Evolutionary conservation across 768 basidiomycete species (phyloP), one percentile per base, ranked within the genome.

Genomic region (Tricholoma saponaceum): DNA sequence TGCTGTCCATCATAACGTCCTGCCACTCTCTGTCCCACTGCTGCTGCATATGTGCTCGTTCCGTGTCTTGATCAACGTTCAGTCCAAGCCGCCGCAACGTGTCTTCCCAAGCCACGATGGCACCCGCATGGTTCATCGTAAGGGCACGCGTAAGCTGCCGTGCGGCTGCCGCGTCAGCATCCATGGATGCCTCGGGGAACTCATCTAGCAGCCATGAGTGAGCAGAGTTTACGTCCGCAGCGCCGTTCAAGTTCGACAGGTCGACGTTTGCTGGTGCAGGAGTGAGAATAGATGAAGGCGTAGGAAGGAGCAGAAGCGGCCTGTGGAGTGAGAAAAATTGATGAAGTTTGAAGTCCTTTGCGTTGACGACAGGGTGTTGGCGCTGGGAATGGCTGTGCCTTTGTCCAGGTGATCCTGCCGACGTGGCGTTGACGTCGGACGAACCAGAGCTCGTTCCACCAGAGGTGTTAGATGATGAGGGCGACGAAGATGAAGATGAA

Each of bases 301-400:
- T 81, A 26, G 80, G 73, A 43, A 92, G 77, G 35, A 89, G 81
- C 20, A 92, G 81, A 2, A 93, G 77, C 1, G 91, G 91, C 12
- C 91, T 82, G 64, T 93, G 86, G 30, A 91, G 75, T 2, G 91
- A 83, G 73, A 94, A 93, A 72, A 94, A 93, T 54, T 89, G 87
- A 67, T 92, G 90, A 10, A 92, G 79, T 66, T 85, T 88, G 71
- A 89, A 85, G 62, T 89, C 89, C 60, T 85, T 83, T 10, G 86
- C 67, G 54, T 78, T 83, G 55, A 92, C 64, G 23, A 79, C 62
- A 1, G 85, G 86, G 61, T 90, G 87, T 10, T 73, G 61, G 30
- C 52, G 58, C 50, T 62, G 59, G 46, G 66, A 52, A 22, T 61
- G 39, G 25, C 50, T 25, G n/a, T 32, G 22, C n/a, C 52, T 41